A percentile compares a stretch with the other conserved stretches of the same genome.
Evolutionary conservation across 805 yeast genomes (phyloP).

Genomic region (Starmera amethionina): DNA sequence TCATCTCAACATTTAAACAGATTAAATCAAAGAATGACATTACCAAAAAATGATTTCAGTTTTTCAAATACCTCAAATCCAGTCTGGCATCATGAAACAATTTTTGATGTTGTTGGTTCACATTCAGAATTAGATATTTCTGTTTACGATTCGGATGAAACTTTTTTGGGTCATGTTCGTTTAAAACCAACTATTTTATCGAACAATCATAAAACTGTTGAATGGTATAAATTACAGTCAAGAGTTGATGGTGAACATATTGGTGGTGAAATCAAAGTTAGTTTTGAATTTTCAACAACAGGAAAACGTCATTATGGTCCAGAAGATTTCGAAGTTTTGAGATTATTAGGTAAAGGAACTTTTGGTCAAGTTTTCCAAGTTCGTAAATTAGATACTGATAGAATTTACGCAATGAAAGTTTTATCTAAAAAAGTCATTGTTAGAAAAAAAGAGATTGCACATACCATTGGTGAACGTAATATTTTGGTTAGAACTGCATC

Average conservation of each 20-base stretch:
- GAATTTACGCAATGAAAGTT: constrained; percentile 97
- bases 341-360: constrained; percentile 91
- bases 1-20: constrained; percentile 31
- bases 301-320: constrained; percentile 82
- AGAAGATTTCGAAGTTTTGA: constrained; percentile 83
- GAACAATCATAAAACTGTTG: constrained; percentile 29
- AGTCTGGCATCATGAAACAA: constrained; percentile 86
- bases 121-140: constrained; percentile 79
- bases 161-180: constrained; percentile 78
- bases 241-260: constrained; percentile 70
- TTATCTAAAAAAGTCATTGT: constrained; percentile 91
- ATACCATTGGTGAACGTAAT: constrained; percentile 94
- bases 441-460: constrained; percentile 95
- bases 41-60: constrained; percentile 4
- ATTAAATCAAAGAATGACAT: constrained; percentile 8
- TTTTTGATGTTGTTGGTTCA: constrained; percentile 83
- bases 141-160: constrained; percentile 86
- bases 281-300: constrained; percentile 61
- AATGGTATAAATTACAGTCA: constrained; percentile 68
- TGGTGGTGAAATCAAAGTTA: constrained; percentile 67
- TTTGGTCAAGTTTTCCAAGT: constrained; percentile 98
- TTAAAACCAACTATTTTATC: constrained; percentile 47
- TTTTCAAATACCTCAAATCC: constrained; percentile 47
- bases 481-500: constrained; percentile 88
- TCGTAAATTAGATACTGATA: constrained; percentile 75